Conservation (phyloP, 305 asterid genomes). For the Fraxinus ornus region DNA sequence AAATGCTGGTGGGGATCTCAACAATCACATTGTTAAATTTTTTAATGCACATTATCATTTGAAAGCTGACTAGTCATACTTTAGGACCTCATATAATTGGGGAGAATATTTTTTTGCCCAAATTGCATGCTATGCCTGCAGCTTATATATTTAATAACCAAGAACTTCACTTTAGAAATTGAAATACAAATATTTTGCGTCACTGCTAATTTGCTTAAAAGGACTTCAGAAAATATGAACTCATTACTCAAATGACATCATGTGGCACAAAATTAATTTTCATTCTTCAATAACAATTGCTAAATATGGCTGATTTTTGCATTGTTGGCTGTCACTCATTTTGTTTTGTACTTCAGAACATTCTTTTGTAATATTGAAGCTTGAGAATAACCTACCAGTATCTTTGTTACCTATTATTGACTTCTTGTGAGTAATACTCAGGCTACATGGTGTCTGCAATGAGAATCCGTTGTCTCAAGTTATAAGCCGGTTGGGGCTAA, state of each 20-base stretch:
- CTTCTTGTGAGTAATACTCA: slow-evolving; percentile 27
- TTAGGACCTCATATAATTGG: background rate
- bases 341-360: background rate
- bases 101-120: background rate
- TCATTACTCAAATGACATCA: slow-evolving; percentile 4
- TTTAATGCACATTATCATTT: background rate
- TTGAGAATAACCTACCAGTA: background rate
- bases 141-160: background rate
- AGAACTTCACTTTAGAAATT: background rate
- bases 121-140: background rate
- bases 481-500: slow-evolving; percentile 83
- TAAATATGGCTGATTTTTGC: background rate
- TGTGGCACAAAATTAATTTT: background rate
- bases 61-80: background rate
- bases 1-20: background rate
- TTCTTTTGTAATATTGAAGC: background rate
- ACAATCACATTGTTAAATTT: background rate
- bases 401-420: slow-evolving; percentile 2
- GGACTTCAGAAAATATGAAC: background rate
- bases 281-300: background rate
- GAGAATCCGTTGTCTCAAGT: slow-evolving; percentile 97
- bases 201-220: background rate
- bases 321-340: background rate
- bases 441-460: slow-evolving; percentile 97
- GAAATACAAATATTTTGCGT: background rate